phyloP scores from a whole-genome alignment of 2,329 filamentous ascomycete species.

The Samsoniella hepiali region DNA sequence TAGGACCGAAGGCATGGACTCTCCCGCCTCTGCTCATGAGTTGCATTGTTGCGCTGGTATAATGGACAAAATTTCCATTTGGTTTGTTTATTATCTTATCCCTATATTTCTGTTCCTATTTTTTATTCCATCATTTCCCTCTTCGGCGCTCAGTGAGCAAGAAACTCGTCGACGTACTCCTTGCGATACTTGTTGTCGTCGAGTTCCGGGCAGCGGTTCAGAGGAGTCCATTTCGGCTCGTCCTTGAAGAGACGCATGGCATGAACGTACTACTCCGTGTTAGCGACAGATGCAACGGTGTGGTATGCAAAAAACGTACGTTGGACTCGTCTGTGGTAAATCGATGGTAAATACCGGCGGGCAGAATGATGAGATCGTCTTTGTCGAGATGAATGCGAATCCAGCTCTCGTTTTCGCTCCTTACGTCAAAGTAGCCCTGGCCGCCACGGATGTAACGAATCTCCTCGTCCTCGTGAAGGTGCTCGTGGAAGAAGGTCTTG shows the following conservation, averaged over 20 bases:
- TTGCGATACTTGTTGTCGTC: conserved; percentile 76
- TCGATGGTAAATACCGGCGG: conserved; percentile 92
- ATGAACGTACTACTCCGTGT: conserved; percentile 70
- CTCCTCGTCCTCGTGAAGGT: conserved; percentile 97
- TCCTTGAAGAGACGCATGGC: conserved; percentile 98
- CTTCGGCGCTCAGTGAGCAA: conserved; percentile 26
- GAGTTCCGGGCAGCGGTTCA: conserved; percentile 76
- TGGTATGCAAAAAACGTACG: conserved; percentile 52
- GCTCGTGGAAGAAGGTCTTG: conserved; percentile 89
- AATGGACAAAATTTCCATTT: not conserved
- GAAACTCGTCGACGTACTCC: conserved; percentile 63
- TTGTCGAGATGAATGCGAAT: conserved; percentile 81
- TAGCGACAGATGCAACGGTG: not conserved
- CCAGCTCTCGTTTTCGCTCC: conserved; percentile 81
- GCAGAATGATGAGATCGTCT: conserved; percentile 87
- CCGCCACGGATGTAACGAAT: conserved; percentile 92
- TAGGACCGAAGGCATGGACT: too few species aligned
- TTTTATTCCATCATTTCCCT: not conserved
- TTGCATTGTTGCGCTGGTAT: not conserved
- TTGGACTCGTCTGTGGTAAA: conserved; percentile 94
- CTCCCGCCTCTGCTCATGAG: not conserved
- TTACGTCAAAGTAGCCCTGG: conserved; percentile 88
- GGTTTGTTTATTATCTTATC: not conserved
- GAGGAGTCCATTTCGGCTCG: conserved; percentile 94
- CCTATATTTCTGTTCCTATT: not conserved